Evolutionary conservation across 495 filamentous ascomycete genomes (phyloP).

Genomic region (Hyphodiscus hymeniophilus): DNA sequence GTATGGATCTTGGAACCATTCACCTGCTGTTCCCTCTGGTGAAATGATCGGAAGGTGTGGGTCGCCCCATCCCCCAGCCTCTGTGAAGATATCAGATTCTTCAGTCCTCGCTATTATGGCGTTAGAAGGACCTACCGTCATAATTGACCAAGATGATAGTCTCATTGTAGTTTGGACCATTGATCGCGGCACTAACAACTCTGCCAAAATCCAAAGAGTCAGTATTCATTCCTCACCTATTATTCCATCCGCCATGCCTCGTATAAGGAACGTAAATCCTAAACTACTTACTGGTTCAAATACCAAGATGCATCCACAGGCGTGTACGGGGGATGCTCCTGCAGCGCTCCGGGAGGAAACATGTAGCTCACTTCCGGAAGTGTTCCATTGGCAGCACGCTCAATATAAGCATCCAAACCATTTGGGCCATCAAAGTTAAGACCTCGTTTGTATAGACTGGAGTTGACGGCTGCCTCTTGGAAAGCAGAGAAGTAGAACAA

Average conservation of each 20-base stretch:
- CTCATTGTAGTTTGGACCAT: constrained; percentile 23
- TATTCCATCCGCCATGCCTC: no score
- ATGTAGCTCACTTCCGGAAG: constrained; percentile 46
- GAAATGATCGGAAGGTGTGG: constrained; percentile 25
- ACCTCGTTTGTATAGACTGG: constrained; percentile 22
- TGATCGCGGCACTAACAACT: constrained; percentile 23
- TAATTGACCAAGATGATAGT: constrained; percentile 26
- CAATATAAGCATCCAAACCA: constrained; percentile 41
- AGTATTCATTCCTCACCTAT: no score
- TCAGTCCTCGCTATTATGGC: neutral
- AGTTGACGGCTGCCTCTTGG: constrained; percentile 32
- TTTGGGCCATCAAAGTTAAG: constrained; percentile 36
- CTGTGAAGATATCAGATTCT: constrained; percentile 1
- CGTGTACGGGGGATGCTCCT: constrained; percentile 44
- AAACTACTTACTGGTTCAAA: constrained; percentile 34
- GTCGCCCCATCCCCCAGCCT: constrained; percentile 28
- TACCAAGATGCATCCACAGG: constrained; percentile 48
- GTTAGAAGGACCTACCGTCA: constrained; percentile 16
- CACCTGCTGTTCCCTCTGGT: constrained; percentile 24
- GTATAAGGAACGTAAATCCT: no score
- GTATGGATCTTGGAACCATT: constrained; percentile 28
- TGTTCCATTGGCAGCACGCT: constrained; percentile 39
- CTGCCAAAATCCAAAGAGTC: no score
- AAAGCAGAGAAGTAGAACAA: constrained; percentile 45
- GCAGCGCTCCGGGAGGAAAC: constrained; percentile 41